Evolutionary conservation across 768 basidiomycete species (phyloP).

Genomic region (Podaxis pistillaris): DNA sequence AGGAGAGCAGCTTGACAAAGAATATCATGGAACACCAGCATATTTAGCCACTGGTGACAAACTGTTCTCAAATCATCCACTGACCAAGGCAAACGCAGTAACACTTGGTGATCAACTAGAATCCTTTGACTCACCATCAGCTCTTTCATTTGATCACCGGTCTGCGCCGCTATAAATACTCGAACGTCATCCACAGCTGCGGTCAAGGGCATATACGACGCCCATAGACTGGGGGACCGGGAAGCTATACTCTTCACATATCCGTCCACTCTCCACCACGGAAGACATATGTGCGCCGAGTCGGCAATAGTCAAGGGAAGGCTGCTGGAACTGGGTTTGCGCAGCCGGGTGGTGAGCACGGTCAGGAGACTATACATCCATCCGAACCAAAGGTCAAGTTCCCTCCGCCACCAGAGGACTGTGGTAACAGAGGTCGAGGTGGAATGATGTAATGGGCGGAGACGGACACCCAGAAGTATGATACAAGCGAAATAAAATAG

Average conservation of each 20-base stretch:
- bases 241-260: background rate
- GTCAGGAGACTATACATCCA: background rate
- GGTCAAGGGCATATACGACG: background rate
- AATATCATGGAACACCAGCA: background rate
- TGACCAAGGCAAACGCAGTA: background rate
- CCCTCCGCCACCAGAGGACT: constrained; percentile 9
- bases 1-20: background rate
- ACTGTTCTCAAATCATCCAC: background rate
- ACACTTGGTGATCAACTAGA: background rate
- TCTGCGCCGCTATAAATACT: too few species aligned
- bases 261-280: background rate
- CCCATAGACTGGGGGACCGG: background rate
- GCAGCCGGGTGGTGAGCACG: background rate
- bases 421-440: background rate
- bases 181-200: background rate
- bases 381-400: constrained; percentile 3
- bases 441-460: constrained; percentile 11
- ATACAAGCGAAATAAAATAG: constrained; percentile 20
- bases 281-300: background rate
- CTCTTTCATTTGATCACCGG: background rate
- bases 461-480: constrained; percentile 18
- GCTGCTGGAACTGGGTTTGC: background rate
- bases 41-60: background rate
- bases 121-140: background rate
- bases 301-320: background rate